These are phyloP conservation scores for Chlamydomonas eustigma DNA, from an alignment of 139 green algal genomes.

Conservation along the genomic window DNA sequence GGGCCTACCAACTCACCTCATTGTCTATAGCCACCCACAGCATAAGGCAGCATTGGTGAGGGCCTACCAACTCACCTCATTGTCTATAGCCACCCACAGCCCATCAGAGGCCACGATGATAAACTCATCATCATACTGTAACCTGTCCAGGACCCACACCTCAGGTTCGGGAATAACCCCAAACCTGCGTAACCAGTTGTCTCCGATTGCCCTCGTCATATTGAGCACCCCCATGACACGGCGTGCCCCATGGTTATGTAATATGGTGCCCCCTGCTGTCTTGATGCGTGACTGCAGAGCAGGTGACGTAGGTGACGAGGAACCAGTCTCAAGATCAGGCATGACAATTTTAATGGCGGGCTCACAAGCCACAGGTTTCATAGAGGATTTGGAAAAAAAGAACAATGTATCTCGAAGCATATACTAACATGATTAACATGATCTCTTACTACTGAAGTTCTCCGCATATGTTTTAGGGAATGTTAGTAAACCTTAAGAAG, in stretches of 20 bases:
- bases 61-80: constrained; percentile 10
- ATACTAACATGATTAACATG: no score
- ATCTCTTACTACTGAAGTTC: no score
- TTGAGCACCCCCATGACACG: constrained; percentile 65
- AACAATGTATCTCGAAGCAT: no score
- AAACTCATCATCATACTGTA: constrained; percentile 64
- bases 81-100: constrained; percentile 77
- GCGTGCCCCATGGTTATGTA: constrained; percentile 49
- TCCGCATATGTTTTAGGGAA: no score
- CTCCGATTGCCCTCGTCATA: constrained; percentile 65
- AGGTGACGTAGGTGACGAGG: background rate
- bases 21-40: no score
- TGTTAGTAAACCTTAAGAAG: no score
- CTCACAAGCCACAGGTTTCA: no score
- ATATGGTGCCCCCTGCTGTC: constrained; percentile 48
- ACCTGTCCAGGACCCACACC: constrained; percentile 6
- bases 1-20: no score
- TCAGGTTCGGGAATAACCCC: constrained; percentile 46
- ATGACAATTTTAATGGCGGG: no score
- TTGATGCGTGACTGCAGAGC: constrained; percentile 40
- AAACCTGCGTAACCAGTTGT: constrained; percentile 40
- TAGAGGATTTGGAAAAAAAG: no score
- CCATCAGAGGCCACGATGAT: constrained; percentile 84
- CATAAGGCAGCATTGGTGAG: no score
- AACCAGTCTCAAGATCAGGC: background rate